These are phyloP conservation scores for Trichosporon ovoides DNA, from an alignment of 1,284 basidiomycete species.

Conservation along the genomic window DNA sequence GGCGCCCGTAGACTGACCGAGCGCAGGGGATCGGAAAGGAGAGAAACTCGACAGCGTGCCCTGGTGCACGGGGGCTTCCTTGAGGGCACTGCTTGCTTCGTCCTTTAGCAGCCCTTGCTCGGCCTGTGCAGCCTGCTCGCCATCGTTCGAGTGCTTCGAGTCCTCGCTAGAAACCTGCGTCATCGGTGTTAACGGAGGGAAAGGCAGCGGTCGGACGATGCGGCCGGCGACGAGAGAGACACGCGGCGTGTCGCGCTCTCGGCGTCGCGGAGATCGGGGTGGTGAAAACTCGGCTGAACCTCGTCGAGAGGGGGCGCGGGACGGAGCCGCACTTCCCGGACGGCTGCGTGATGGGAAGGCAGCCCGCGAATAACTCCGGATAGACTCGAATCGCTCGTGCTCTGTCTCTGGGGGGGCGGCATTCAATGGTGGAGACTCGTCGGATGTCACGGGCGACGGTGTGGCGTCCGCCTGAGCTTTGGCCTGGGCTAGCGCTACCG, in stretches of 20 bases:
- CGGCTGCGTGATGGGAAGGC: conserved; percentile 10
- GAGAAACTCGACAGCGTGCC: conserved; percentile 42
- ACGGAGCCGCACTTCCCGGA: not conserved
- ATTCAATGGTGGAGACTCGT: not conserved
- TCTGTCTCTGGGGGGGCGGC: conserved; percentile 15
- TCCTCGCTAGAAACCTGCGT: not conserved
- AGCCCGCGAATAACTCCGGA: conserved; percentile 32
- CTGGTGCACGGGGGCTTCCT: not conserved
- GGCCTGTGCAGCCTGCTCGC: not conserved
- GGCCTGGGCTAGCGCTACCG: not conserved
- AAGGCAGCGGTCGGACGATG: conserved; percentile 43
- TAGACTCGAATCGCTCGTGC: conserved; percentile 29
- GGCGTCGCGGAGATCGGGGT: conserved; percentile 38
- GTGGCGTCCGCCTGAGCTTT: conserved; percentile 1
- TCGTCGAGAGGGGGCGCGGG: conserved; percentile 14
- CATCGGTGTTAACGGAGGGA: conserved; percentile 30
- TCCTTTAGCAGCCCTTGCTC: not conserved
- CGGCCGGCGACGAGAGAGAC: conserved; percentile 47
- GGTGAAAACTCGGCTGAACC: conserved; percentile 18
- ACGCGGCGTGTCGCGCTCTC: conserved; percentile 36
- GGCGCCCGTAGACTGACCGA: conserved; percentile 8
- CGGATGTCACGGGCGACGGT: conserved; percentile 16
- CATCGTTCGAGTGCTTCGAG: not conserved
- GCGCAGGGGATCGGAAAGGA: conserved; percentile 35
- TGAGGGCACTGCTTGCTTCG: not conserved